Evolutionary conservation across 1,284 basidiomycete genomes (phyloP).

Genomic region (Leccinum colubrinum): DNA sequence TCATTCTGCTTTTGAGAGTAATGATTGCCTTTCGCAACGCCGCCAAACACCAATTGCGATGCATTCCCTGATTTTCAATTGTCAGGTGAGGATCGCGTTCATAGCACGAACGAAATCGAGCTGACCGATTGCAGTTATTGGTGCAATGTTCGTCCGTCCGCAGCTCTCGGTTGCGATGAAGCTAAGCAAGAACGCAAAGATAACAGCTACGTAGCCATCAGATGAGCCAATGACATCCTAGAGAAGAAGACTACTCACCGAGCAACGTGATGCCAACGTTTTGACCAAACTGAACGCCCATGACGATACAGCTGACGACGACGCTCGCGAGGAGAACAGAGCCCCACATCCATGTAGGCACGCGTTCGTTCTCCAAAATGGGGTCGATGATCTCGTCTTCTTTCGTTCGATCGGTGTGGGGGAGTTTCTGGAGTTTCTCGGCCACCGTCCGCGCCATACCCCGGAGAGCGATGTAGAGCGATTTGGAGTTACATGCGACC

Average conservation of each 20-base stretch:
- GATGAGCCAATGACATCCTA: background rate
- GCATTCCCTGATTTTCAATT: background rate
- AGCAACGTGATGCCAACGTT: slow-evolving; percentile 58
- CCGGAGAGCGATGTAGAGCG: slow-evolving; percentile 8
- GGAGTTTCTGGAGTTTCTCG: background rate
- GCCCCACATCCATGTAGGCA: slow-evolving; percentile 58
- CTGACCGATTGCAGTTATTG: background rate
- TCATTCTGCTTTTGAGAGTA: background rate
- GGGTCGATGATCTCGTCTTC: slow-evolving; percentile 41
- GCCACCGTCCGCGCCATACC: background rate
- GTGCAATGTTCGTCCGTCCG: background rate
- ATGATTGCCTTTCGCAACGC: background rate
- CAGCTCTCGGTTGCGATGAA: slow-evolving; percentile 2
- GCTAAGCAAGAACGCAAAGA: background rate
- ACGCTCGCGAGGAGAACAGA: slow-evolving; percentile 48
- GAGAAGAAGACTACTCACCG: background rate
- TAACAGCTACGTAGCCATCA: background rate
- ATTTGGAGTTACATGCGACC: slow-evolving; percentile 35
- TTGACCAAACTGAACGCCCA: slow-evolving; percentile 54
- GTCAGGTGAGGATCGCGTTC: background rate
- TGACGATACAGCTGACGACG: slow-evolving; percentile 53
- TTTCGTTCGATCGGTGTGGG: background rate
- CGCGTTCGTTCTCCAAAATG: slow-evolving; percentile 43
- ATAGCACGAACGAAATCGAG: background rate
- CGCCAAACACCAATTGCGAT: slow-evolving; percentile 1